Conservation (phyloP, 257 asterid species). For the Anisodus tanguticus region DNA sequence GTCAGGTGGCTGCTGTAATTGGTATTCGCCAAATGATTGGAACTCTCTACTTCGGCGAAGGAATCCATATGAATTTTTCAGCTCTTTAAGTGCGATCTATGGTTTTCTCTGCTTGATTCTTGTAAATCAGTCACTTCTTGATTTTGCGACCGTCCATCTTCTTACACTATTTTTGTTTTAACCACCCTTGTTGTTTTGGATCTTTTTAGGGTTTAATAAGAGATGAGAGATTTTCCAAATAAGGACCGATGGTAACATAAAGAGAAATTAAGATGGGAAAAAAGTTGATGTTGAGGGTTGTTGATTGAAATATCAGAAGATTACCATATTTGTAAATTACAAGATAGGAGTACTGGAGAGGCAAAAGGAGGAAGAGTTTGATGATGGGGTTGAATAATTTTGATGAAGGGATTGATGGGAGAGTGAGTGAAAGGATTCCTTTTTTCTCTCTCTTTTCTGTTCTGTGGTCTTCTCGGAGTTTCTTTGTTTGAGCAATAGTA, state of each 20-base stretch:
- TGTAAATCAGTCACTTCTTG: background rate
- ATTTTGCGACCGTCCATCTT: background rate
- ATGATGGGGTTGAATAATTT: conserved; percentile 35
- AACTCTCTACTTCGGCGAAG: conserved; percentile 23
- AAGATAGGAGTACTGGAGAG: conserved; percentile 30
- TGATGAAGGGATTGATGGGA: conserved; percentile 56
- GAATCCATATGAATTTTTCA: conserved; percentile 28
- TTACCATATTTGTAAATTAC: conserved; percentile 57
- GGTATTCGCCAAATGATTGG: background rate
- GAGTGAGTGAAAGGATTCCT: conserved; percentile 32
- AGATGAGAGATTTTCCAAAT: background rate
- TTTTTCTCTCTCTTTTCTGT: background rate
- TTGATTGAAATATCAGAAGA: conserved; percentile 56
- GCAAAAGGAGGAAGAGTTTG: conserved; percentile 26
- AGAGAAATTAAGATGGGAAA: conserved; percentile 28
- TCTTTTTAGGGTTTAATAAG: conserved; percentile 23
- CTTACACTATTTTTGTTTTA: background rate
- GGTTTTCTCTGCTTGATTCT: background rate
- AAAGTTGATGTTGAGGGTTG: conserved; percentile 28
- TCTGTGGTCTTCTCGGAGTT: conserved; percentile 29
- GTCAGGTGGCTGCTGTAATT: background rate
- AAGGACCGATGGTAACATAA: background rate
- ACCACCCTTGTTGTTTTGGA: background rate
- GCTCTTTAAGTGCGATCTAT: background rate
- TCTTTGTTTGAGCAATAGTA: conserved; percentile 47